Percentiles rank a stretch among this genome's conserved stretches.
phyloP scores from a whole-genome alignment of 2,329 filamentous ascomycete genomes.

The Cladosporium sp. region DNA sequence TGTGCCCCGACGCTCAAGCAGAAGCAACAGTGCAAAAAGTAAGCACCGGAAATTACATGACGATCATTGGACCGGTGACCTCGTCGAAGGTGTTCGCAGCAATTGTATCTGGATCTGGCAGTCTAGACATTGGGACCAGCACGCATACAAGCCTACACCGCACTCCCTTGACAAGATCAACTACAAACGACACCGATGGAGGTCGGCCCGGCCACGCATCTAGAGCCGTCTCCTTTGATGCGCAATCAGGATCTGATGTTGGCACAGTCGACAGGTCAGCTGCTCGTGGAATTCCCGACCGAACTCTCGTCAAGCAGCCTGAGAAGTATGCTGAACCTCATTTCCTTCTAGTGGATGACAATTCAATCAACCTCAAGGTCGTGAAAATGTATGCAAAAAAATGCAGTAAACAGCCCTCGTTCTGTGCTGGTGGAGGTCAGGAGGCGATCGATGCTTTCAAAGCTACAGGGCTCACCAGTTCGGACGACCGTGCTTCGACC shows the following conservation, averaged over 20 bases:
- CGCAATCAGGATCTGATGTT: neutral
- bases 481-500: constrained; percentile 16
- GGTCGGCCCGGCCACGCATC: neutral
- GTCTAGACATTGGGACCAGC: neutral
- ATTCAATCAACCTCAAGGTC: constrained; percentile 19
- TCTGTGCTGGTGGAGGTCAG: constrained; percentile 40
- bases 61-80: constrained; percentile 1
- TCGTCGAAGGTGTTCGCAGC: neutral
- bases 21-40: neutral
- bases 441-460: constrained; percentile 43
- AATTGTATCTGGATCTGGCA: neutral
- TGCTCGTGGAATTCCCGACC: neutral
- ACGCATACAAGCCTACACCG: neutral
- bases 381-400: constrained; percentile 17
- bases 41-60: neutral
- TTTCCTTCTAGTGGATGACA: constrained; percentile 24
- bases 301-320: neutral
- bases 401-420: constrained; percentile 33
- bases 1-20: neutral
- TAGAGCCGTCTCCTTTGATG: neutral
- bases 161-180: neutral
- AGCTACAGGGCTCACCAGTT: neutral
- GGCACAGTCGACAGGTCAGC: neutral
- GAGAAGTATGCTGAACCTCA: neutral
- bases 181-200: neutral